phyloP scores from a whole-genome alignment of 2,329 filamentous ascomycete species.

The Fusarium liriodendri region DNA sequence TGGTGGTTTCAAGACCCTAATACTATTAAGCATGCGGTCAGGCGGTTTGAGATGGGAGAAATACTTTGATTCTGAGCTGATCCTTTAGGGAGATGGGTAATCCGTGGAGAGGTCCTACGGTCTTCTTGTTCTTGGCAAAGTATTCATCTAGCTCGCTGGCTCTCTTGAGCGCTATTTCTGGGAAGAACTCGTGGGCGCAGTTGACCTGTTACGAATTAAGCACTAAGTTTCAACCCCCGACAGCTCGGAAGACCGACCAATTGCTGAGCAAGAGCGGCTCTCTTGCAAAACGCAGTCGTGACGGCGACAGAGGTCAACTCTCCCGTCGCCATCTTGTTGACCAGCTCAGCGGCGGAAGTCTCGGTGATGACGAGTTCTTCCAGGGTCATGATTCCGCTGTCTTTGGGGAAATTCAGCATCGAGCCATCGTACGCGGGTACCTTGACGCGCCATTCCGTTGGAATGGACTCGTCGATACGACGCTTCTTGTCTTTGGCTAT shows the following conservation, averaged over 20 bases:
- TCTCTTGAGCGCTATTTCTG: slow-evolving; percentile 56
- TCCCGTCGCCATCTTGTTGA: slow-evolving; percentile 47
- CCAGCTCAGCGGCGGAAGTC: slow-evolving; percentile 53
- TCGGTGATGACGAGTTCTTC: slow-evolving; percentile 68
- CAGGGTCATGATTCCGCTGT: slow-evolving; percentile 59
- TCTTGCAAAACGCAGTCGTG: slow-evolving; percentile 62
- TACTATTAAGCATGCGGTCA: not conserved
- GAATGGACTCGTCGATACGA: slow-evolving; percentile 19
- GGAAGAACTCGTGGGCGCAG: slow-evolving; percentile 62
- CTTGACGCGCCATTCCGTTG: slow-evolving; percentile 19
- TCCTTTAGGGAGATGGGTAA: slow-evolving; percentile 66
- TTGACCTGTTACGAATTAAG: slow-evolving; percentile 44
- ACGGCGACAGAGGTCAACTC: slow-evolving; percentile 57
- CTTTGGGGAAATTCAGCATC: slow-evolving; percentile 8
- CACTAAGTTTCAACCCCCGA: too few relatives aligned
- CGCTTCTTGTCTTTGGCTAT: slow-evolving; percentile 15
- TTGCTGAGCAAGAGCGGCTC: slow-evolving; percentile 64
- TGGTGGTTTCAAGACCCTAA: slow-evolving; percentile 58
- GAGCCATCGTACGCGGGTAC: not conserved
- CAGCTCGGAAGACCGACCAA: slow-evolving; percentile 48
- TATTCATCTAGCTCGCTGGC: slow-evolving; percentile 61
- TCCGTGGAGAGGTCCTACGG: slow-evolving; percentile 70
- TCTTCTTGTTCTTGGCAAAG: slow-evolving; percentile 52
- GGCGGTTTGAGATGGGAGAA: not conserved
- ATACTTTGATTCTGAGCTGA: slow-evolving; percentile 51